Base-by-base conservation (phyloP, 805 yeast species). In the Groenewaldozyma salmanticensis region DNA sequence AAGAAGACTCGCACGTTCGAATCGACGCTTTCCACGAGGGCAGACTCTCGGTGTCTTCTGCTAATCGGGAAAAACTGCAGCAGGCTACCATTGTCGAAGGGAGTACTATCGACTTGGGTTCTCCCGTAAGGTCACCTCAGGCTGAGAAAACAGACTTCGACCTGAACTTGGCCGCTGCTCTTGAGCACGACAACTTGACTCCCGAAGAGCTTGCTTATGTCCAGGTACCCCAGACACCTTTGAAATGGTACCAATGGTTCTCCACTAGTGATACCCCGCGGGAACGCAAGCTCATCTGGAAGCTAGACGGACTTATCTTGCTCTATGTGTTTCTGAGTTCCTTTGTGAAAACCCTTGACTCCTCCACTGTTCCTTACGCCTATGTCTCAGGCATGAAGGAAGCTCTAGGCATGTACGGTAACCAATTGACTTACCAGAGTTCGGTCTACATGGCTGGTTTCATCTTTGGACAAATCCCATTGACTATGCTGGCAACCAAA, bases 311-410 rank as follows among this genome's bases (percentile, higher is more conserved):
- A n/a, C 24, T 22, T 3, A 35, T 33, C 21, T 44, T n/a, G 20
- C 84, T 15, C 77, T 83, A 49, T 75, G 85, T 54, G 54, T 83
- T 22, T 65, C 83, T 36, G 82, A 83, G 53, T 74, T 83, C 88
- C 1, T 83, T 82, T 55, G 63, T 83, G 52, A 92, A 84, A 58
- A 68, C 92, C 58, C 88, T 83, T 42, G 84, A 84, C 57, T 80
- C 83, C 46, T 75, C 87, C 22, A 82, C 35, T 21, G 37, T 38
- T 4, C 35, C 39, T 9, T 27, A 79, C 52, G 86, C 86, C 1
- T 81, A 77, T 53, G 77, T 77, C 29, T 70, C 80, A 11, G 81
- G 82, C 21, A 67, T 80, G 74, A 60, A 70, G 47, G 75, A 72
- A 49, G 78, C 67, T 37, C 60, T 80, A 31, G 61, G 65, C 3